Evolutionary conservation across 768 basidiomycete genomes (phyloP), one percentile per base, ranked within the genome.

Genomic region (Hypholoma sublateritium): DNA sequence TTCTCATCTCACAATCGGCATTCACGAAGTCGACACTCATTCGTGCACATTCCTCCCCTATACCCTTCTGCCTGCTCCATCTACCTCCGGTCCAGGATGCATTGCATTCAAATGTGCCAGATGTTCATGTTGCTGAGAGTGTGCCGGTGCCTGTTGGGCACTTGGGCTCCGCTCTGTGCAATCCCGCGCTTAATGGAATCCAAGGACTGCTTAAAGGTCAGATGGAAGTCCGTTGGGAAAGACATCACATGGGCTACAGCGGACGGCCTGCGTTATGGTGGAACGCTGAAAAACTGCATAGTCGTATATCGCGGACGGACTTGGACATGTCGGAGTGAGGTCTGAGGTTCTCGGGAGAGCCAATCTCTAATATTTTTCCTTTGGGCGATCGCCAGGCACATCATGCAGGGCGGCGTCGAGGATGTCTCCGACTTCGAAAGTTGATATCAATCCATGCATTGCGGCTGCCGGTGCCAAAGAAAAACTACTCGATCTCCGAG

Each of bases 1-100:
- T 95, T 19, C 78, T 96, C 51, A 74, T 94, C 36, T 95, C 93
- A 1, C 81, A 91, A 66, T 93, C 91, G 16, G 76, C 83, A 1
- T 97, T 94, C 70, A 91, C 93, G 1, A 83, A 80, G 51, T 72
- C 83, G 0, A 83, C 93, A 0, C 67, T 90, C 54, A 74, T 87
- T 1, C 85, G 86, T 11, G 91, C 88, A 1, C 80, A 86, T 58
- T 84, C 86, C 11, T 94, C 91, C 0, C 77, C 82, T 0, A 79
- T 93, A 12, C 95, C 95, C 0, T 81, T 95, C 55, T 79, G 93
- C 55, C 79, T 97, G 12, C 67, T 96, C 2, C 86, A 95, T 60
- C 70, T 97, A 2, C 93, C 93, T 1, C 78, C 79, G 0, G 21
- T 60, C 11, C 47, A 61, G 6, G 59, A 63, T 14, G 3, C 17